phyloP scores from a whole-genome alignment of 441 rosid genomes.

The Adansonia gregorii region DNA sequence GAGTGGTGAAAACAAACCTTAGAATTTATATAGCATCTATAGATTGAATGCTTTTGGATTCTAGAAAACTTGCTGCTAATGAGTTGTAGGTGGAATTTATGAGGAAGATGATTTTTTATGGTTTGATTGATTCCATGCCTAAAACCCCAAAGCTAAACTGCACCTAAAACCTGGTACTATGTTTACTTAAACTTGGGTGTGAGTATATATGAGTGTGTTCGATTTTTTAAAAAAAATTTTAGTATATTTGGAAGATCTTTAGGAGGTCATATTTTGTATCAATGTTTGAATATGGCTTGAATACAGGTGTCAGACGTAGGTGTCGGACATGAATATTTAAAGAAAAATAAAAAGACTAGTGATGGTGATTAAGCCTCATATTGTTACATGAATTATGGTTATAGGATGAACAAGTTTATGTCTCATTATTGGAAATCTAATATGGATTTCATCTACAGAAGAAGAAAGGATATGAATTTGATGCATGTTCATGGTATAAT shows the following conservation, averaged over 20 bases:
- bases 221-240: too few species aligned
- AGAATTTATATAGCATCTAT: not conserved
- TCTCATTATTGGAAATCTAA: too few species aligned
- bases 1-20: constrained; percentile 1
- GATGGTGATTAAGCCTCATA: not conserved
- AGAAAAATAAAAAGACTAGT: too few species aligned
- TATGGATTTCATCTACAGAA: not conserved
- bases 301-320: too few species aligned
- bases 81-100: not conserved
- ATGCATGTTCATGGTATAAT: not conserved
- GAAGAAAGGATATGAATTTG: not conserved
- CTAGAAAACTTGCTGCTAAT: not conserved
- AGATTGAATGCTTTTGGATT: not conserved
- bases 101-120: not conserved
- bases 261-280: too few species aligned
- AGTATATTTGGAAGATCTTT: too few species aligned
- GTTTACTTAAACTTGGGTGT: too few species aligned
- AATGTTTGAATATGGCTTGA: too few species aligned
- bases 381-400: not conserved
- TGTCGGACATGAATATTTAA: too few species aligned
- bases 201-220: too few species aligned
- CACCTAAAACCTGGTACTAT: too few species aligned
- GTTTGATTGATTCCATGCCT: not conserved
- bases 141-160: not conserved
- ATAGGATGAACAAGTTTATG: not conserved